Evolutionary conservation across 2,329 filamentous ascomycete genomes (phyloP), one percentile per base, ranked within the genome.

Genomic region (Aspergillus sp.): DNA sequence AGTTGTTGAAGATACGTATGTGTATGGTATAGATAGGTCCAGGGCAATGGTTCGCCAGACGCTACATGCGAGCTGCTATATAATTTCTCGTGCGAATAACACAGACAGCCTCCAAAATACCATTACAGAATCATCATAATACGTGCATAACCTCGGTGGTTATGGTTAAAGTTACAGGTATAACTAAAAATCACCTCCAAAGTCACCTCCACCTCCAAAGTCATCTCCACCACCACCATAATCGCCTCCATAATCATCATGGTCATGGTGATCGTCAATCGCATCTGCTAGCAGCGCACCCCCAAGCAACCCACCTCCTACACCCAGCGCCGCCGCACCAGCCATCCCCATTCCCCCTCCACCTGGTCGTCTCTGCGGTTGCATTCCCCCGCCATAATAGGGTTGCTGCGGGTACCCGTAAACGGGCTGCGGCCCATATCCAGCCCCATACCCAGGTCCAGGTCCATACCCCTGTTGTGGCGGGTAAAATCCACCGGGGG

Each of bases 221-320:
- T 51, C 48, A 50, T 53, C 50, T 5, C 44, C 51, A 56, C 54
- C 30, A 12, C 51, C 60, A 18, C 56, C 69, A 51, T 64, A 66
- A 38, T 66, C 58, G 20, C 65, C 69, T 55, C 64, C 64, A 47
- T 71, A 60, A 58, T 68, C 65, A 55, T 63, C 61, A 59, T 68
- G 61, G 63, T 75, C 59, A 58, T 67, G 62, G 63, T 75, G 59
- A 64, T 83, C 82, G 5, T 89, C 76, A 50, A 93, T 80, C 1
- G 87, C 87, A 68, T 89, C 80, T 2, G 82, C 87, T 32, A 96
- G 74, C 66, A 96, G 61, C 60, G 85, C 83, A 55, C 92, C 92
- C 65, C 91, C 93, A 1, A 96, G 67, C 70, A 96, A 69, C 73
- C 92, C 92, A 62, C 89, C 92, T 64, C 91, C 92, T 4, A 90